Percentiles rank a stretch among this genome's conserved stretches.
Evolutionary conservation across 2,329 filamentous ascomycete species (phyloP).

Genomic region (Alternaria gansuensis): DNA sequence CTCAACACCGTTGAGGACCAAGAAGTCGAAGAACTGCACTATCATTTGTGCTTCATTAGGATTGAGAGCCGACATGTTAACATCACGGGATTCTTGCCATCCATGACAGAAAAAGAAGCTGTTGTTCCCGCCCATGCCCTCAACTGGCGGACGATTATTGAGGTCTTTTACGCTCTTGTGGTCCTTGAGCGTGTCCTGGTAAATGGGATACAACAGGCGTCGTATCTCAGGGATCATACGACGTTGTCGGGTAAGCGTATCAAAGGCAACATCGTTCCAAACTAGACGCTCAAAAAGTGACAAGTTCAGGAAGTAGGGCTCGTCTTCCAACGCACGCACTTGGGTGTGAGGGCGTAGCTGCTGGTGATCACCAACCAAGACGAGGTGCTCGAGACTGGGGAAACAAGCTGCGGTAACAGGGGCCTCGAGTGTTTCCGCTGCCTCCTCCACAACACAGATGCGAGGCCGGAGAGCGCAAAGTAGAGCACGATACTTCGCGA

Average conservation of each 20-base stretch:
- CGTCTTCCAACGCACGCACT: constrained; percentile 64
- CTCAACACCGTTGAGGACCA: constrained; percentile 71
- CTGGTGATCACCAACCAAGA: constrained; percentile 81
- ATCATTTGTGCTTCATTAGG: constrained; percentile 78
- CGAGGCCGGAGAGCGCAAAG: constrained; percentile 72
- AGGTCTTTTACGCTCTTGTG: constrained; percentile 63
- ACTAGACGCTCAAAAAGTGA: constrained; percentile 84
- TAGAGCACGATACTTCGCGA: constrained; percentile 80
- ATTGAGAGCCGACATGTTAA: constrained; percentile 74
- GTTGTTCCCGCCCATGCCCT: constrained; percentile 69
- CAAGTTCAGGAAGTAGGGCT: constrained; percentile 73
- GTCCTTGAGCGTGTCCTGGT: constrained; percentile 64
- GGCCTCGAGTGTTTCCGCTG: constrained; percentile 77
- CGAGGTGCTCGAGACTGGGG: constrained; percentile 69
- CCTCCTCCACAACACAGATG: constrained; percentile 79
- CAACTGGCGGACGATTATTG: constrained; percentile 60
- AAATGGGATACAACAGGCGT: constrained; percentile 68
- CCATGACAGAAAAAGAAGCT: constrained; percentile 71
- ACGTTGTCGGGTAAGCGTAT: constrained; percentile 73
- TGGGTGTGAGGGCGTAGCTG: constrained; percentile 77
- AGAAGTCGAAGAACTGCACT: constrained; percentile 73
- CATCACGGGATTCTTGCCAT: constrained; percentile 71
- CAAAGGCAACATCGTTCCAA: constrained; percentile 69
- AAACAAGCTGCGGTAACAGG: constrained; percentile 68
- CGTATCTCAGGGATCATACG: constrained; percentile 76